These are phyloP conservation scores for Antitrichia curtipendula DNA, from an alignment of 225 moss, liverwort and hornwort genomes.

Conservation along the genomic window DNA sequence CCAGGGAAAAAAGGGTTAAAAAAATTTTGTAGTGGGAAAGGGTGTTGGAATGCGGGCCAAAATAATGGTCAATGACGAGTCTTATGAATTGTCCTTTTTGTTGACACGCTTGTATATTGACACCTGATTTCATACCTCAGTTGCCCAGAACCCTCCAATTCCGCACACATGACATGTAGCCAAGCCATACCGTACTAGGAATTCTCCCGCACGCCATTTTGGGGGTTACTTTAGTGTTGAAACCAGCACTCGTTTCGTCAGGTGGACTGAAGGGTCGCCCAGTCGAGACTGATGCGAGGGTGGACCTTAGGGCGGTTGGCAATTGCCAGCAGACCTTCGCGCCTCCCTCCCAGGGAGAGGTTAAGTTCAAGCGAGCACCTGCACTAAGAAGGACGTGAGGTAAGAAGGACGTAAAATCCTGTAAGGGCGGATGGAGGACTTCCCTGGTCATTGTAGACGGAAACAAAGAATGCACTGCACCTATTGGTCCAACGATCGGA, in stretches of 20 bases:
- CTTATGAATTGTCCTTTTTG: too few species aligned
- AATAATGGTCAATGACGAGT: background rate
- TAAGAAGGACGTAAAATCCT: background rate
- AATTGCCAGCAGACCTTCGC: background rate
- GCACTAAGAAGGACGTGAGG: background rate
- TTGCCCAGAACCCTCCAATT: background rate
- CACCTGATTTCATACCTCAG: background rate
- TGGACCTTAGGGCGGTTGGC: background rate
- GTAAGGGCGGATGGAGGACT: background rate
- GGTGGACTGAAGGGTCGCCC: background rate
- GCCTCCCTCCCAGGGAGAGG: background rate
- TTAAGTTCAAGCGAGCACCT: background rate
- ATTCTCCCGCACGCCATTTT: background rate
- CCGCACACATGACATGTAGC: background rate
- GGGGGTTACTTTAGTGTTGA: background rate
- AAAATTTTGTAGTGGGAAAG: background rate
- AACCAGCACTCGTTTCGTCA: background rate
- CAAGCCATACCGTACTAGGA: background rate
- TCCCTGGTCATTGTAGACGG: background rate
- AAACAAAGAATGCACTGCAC: background rate
- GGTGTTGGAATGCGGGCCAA: background rate
- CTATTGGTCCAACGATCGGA: background rate
- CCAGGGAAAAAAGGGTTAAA: too few species aligned
- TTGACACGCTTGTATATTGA: background rate
- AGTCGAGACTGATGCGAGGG: background rate